Evolutionary conservation across 2,329 filamentous ascomycete genomes (phyloP).

Genomic region (Diatrype stigma): DNA sequence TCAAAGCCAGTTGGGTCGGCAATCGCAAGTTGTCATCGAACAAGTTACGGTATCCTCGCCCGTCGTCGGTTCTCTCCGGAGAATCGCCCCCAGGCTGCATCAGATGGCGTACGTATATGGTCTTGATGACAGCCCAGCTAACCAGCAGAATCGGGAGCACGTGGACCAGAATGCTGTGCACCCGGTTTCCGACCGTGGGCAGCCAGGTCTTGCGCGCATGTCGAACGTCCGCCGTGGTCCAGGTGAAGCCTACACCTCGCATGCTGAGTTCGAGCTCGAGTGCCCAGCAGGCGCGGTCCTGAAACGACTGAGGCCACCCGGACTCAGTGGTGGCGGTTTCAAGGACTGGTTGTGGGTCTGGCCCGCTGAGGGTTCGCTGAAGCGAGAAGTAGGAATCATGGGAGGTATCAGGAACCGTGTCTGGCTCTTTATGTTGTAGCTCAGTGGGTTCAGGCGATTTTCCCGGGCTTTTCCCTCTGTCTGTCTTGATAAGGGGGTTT

Average conservation of each 20-base stretch:
- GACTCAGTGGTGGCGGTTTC: constrained; percentile 35
- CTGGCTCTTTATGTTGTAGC: constrained; percentile 2
- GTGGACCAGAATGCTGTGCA: constrained; percentile 35
- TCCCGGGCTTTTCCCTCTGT: constrained; percentile 1
- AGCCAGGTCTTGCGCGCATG: constrained; percentile 40
- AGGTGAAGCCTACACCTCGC: constrained; percentile 40
- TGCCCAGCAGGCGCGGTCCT: constrained; percentile 38
- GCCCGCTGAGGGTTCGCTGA: constrained; percentile 18
- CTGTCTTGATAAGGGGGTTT: neutral
- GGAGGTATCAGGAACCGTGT: constrained; percentile 3
- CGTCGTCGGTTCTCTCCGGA: constrained; percentile 10
- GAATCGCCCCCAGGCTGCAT: constrained; percentile 1
- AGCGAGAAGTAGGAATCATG: constrained; percentile 10
- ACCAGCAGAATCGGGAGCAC: constrained; percentile 31
- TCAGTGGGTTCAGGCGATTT: neutral
- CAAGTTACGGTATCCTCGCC: constrained; percentile 8
- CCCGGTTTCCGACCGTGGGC: constrained; percentile 32
- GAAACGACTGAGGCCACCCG: constrained; percentile 33
- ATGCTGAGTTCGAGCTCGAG: constrained; percentile 39
- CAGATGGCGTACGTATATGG: constrained; percentile 24
- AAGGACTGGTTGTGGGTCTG: constrained; percentile 24
- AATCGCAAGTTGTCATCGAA: constrained; percentile 32
- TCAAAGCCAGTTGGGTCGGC: constrained; percentile 30
- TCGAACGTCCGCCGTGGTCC: constrained; percentile 39
- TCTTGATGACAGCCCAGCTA: constrained; percentile 30